These are phyloP conservation scores for Trichoderma harzianum DNA, from an alignment of 2,329 filamentous ascomycete genomes.

Conservation along the genomic window DNA sequence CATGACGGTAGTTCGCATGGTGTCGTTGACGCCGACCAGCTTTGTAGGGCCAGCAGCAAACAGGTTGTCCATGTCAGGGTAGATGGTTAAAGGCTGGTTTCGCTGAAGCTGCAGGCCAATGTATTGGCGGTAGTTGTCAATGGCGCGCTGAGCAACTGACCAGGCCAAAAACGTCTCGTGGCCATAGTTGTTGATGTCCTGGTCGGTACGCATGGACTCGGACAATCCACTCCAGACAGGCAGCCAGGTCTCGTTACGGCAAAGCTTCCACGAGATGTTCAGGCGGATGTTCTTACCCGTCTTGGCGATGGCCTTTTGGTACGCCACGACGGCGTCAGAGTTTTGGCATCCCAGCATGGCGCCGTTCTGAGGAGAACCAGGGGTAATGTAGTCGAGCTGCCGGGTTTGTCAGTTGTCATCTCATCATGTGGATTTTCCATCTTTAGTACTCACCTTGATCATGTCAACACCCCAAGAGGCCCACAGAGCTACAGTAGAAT, in stretches of 20 bases:
- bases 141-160: slow-evolving; percentile 17
- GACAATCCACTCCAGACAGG: slow-evolving; percentile 16
- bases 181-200: slow-evolving; percentile 19
- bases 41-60: slow-evolving; percentile 7
- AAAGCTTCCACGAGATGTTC: slow-evolving; percentile 19
- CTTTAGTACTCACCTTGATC: slow-evolving; percentile 1
- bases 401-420: not conserved
- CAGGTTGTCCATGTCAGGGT: slow-evolving; percentile 12
- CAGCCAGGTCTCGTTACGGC: slow-evolving; percentile 19
- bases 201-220: slow-evolving; percentile 18
- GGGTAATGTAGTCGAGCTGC: slow-evolving; percentile 16
- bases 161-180: slow-evolving; percentile 15
- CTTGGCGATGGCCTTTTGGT: slow-evolving; percentile 16
- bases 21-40: slow-evolving; percentile 8
- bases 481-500: slow-evolving; percentile 16
- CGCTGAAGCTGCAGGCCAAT: slow-evolving; percentile 19
- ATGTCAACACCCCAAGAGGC: slow-evolving; percentile 20
- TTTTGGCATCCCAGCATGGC: slow-evolving; percentile 17
- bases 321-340: slow-evolving; percentile 11
- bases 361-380: slow-evolving; percentile 16
- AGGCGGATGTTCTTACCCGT: slow-evolving; percentile 15
- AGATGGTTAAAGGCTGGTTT: slow-evolving; percentile 6
- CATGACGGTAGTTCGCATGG: slow-evolving; percentile 2
- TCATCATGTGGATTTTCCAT: too few species aligned
- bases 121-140: slow-evolving; percentile 19